Conservation (phyloP, 2,329 filamentous ascomycete species). For the Neoarthrinium moseri region DNA sequence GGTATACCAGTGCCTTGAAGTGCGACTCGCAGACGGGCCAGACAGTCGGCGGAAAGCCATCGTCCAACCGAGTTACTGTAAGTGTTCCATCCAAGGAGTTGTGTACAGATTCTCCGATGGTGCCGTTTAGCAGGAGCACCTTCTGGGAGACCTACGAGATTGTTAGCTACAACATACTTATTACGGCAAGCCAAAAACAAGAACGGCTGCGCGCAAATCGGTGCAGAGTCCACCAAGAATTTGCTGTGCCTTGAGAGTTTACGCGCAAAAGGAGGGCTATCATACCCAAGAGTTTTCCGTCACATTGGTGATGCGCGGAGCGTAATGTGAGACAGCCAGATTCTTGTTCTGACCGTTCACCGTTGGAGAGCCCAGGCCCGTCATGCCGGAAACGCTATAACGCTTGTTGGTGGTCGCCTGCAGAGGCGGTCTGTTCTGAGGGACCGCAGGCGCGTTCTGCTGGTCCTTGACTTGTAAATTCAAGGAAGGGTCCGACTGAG, state of each 20-base stretch:
- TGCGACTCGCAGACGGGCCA: slow-evolving; percentile 90
- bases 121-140: slow-evolving; percentile 76
- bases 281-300: slow-evolving; percentile 82
- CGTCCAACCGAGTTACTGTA: slow-evolving; percentile 78
- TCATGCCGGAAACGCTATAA: slow-evolving; percentile 64
- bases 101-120: slow-evolving; percentile 70
- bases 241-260: no score
- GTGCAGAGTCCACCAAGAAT: no score
- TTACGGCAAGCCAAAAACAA: no score
- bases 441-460: slow-evolving; percentile 27
- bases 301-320: slow-evolving; percentile 76
- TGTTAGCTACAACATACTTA: no score
- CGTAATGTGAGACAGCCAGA: slow-evolving; percentile 71
- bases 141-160: slow-evolving; percentile 80
- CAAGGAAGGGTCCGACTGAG: slow-evolving; percentile 64
- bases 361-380: slow-evolving; percentile 56
- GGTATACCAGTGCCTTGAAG: slow-evolving; percentile 88
- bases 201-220: no score
- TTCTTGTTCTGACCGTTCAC: slow-evolving; percentile 50
- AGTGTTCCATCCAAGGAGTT: slow-evolving; percentile 75
- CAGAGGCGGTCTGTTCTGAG: slow-evolving; percentile 35
- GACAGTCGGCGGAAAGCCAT: slow-evolving; percentile 75
- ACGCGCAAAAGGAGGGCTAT: slow-evolving; percentile 25
- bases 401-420: slow-evolving; percentile 48
- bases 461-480: slow-evolving; percentile 59